These are phyloP conservation scores for Amesomyces nigricolor DNA, from an alignment of 2,329 filamentous ascomycete species.

Conservation along the genomic window DNA sequence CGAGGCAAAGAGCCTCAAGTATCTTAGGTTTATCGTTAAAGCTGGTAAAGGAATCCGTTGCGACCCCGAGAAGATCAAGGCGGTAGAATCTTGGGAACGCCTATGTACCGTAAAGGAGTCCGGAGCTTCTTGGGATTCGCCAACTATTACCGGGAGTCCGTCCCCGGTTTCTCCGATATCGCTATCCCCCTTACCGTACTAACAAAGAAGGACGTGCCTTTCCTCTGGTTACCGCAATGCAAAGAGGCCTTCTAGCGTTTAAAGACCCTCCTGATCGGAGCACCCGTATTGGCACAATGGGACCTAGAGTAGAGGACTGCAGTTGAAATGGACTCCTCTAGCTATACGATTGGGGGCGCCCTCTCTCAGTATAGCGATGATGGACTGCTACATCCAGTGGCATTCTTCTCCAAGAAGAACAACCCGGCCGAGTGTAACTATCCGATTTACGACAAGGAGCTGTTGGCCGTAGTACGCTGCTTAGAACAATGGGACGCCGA, in stretches of 20 bases:
- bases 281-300: not conserved
- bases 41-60: not conserved
- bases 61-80: conserved; percentile 2
- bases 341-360: not conserved
- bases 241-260: conserved; percentile 5
- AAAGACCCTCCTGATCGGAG: conserved; percentile 4
- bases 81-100: not conserved
- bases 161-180: conserved; percentile 2
- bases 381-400: not conserved
- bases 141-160: conserved; percentile 6
- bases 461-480: too few species aligned
- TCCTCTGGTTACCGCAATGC: conserved; percentile 1
- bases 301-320: conserved; percentile 1
- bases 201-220: conserved; percentile 4
- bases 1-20: not conserved
- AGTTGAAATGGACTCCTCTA: not conserved
- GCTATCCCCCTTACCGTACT: conserved; percentile 1
- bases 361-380: not conserved
- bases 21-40: conserved; percentile 1
- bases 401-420: not conserved
- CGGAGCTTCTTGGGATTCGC: conserved; percentile 2
- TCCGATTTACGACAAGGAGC: too few species aligned
- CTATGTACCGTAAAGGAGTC: not conserved
- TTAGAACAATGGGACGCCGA: too few species aligned
- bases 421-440: too few species aligned